phyloP scores from a whole-genome alignment of 2,329 filamentous ascomycete species.

The Ilyonectria mors-panacis region DNA sequence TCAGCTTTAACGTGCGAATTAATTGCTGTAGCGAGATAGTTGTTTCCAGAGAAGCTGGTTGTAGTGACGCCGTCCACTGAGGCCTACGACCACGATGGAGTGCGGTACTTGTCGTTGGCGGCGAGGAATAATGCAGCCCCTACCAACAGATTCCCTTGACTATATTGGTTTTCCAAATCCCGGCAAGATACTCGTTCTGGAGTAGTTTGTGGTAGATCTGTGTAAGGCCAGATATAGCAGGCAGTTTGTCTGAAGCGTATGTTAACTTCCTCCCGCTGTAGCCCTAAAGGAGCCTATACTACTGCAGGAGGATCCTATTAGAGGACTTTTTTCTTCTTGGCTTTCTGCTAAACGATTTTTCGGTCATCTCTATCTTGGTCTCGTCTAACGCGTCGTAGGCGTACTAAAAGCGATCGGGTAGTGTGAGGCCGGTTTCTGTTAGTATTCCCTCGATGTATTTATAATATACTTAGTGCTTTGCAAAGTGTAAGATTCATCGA shows the following conservation, averaged over 20 bases:
- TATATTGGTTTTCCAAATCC: constrained; percentile 22
- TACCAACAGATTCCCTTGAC: constrained; percentile 25
- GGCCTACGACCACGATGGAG: constrained; percentile 36
- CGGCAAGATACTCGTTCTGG: constrained; percentile 29
- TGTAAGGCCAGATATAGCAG: constrained; percentile 24
- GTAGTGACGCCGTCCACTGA: constrained; percentile 20
- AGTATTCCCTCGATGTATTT: constrained; percentile 28
- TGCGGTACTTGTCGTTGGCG: constrained; percentile 23
- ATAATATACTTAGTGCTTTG: constrained; percentile 27
- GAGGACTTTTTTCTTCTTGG: background rate
- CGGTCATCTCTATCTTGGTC: background rate
- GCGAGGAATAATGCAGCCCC: background rate
- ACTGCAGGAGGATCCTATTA: background rate
- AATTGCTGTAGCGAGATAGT: background rate
- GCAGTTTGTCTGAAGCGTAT: constrained; percentile 25
- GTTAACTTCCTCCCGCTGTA: constrained; percentile 25
- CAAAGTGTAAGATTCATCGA: constrained; percentile 37
- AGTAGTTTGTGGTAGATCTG: constrained; percentile 21
- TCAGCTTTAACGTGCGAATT: constrained; percentile 14
- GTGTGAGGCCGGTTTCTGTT: constrained; percentile 9
- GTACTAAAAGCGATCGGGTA: constrained; percentile 5
- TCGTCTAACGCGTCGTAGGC: background rate
- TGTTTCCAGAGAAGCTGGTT: background rate
- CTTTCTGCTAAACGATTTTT: background rate
- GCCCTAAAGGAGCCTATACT: background rate